Evolutionary conservation across 2,329 filamentous ascomycete species (phyloP).

Genomic region (Sclerotinia subarctica): DNA sequence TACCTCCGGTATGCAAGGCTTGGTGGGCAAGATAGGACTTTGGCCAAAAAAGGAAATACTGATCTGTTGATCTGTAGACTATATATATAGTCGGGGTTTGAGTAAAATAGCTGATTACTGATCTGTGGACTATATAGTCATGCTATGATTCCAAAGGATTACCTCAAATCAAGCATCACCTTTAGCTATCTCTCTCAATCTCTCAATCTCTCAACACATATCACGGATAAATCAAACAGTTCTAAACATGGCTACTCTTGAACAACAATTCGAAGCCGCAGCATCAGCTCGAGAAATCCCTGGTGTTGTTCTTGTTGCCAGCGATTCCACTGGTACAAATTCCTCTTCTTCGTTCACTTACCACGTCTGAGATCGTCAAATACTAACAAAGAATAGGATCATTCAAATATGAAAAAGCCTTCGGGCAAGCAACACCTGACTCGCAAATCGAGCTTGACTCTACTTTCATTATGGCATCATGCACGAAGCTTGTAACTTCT

Average conservation of each 20-base stretch:
- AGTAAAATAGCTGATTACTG: too few species aligned
- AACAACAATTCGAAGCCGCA: slow-evolving; percentile 26
- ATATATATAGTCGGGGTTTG: too few species aligned
- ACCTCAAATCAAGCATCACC: background rate
- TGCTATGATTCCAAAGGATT: background rate
- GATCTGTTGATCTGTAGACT: too few species aligned
- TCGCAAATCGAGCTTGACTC: slow-evolving; percentile 58
- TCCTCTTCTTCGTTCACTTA: background rate
- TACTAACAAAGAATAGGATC: slow-evolving; percentile 31
- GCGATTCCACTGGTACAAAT: slow-evolving; percentile 24
- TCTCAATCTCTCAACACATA: background rate
- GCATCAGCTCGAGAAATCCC: slow-evolving; percentile 26
- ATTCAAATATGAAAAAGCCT: slow-evolving; percentile 39
- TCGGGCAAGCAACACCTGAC: slow-evolving; percentile 44
- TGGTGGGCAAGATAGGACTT: too few species aligned
- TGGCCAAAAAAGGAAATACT: too few species aligned
- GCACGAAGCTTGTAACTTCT: slow-evolving; percentile 53
- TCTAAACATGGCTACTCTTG: slow-evolving; percentile 23
- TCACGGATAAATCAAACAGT: background rate
- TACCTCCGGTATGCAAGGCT: too few species aligned
- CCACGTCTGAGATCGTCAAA: background rate
- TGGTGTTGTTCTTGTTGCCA: slow-evolving; percentile 27
- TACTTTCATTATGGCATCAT: slow-evolving; percentile 58
- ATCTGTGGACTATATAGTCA: too few species aligned
- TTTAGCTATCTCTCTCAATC: background rate